Percentiles rank a stretch among this genome's conserved stretches.
These are phyloP conservation scores for Scedosporium aurantiacum DNA, from an alignment of 2,329 filamentous ascomycete species.

Conservation along the genomic window DNA sequence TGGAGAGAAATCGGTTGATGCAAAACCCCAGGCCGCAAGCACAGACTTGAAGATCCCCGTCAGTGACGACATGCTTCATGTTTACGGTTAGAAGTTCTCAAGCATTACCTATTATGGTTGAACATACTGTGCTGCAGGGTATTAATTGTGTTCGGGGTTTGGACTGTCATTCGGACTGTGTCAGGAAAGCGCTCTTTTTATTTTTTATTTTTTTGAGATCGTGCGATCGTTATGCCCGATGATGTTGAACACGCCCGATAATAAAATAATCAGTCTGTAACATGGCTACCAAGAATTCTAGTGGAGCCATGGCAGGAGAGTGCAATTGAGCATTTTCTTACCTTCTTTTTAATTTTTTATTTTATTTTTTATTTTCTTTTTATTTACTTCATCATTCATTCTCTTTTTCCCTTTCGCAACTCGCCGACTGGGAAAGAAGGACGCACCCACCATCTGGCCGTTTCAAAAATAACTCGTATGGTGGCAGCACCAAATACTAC, in stretches of 20 bases:
- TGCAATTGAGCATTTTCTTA: no score
- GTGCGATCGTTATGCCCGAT: background rate
- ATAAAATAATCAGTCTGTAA: no score
- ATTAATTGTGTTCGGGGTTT: background rate
- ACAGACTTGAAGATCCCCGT: conserved; percentile 1
- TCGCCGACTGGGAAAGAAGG: background rate
- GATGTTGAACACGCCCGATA: no score
- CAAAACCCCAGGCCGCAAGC: background rate
- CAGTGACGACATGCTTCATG: background rate
- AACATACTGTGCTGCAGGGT: background rate
- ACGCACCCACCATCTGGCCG: background rate
- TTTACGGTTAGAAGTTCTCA: background rate
- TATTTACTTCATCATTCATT: background rate
- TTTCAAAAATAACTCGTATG: background rate
- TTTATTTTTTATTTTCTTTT: background rate
- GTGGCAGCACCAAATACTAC: background rate
- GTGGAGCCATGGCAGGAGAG: background rate
- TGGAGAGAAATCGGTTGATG: background rate
- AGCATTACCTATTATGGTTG: background rate
- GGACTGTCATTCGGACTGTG: background rate
- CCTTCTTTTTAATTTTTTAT: background rate
- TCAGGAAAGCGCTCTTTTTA: background rate
- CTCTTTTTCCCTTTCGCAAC: background rate
- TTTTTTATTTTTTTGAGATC: background rate
- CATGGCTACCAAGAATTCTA: background rate